Evolutionary conservation across 805 yeast genomes (phyloP).

Genomic region (Wickerhamiella siamensis): DNA sequence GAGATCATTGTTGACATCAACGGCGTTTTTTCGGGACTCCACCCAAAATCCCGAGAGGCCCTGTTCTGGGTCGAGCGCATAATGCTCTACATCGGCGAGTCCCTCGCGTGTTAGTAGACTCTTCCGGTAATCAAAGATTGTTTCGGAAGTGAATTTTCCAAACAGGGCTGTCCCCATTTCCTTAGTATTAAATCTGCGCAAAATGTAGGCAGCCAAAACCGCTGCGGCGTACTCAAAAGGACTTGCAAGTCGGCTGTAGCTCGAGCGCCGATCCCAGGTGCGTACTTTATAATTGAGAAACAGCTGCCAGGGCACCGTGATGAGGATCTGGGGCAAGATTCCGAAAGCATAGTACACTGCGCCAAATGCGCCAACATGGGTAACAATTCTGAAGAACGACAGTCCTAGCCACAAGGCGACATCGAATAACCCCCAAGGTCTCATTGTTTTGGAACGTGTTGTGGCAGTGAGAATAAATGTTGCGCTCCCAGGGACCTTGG

Average conservation of each 20-base stretch:
- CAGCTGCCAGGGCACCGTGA: slow-evolving; percentile 17
- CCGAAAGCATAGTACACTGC: slow-evolving; percentile 3
- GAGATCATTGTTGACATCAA: slow-evolving; percentile 25
- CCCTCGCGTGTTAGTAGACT: slow-evolving; percentile 22
- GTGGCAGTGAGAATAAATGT: no score
- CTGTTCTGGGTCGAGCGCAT: slow-evolving; percentile 15
- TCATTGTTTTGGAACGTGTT: slow-evolving; percentile 13
- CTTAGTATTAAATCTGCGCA: slow-evolving; percentile 15
- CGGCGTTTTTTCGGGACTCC: neutral
- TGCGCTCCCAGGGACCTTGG: no score
- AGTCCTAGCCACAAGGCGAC: slow-evolving; percentile 4
- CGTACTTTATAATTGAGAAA: slow-evolving; percentile 15
- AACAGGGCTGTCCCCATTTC: slow-evolving; percentile 16
- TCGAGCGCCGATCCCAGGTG: slow-evolving; percentile 17
- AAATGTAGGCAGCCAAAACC: slow-evolving; percentile 16
- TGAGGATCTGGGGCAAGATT: slow-evolving; percentile 1
- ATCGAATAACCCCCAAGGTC: slow-evolving; percentile 16
- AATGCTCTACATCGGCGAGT: slow-evolving; percentile 19
- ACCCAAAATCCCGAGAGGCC: neutral
- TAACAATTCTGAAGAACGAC: neutral
- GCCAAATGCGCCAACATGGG: slow-evolving; percentile 16
- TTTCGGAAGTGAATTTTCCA: slow-evolving; percentile 14
- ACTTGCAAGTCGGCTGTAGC: slow-evolving; percentile 15
- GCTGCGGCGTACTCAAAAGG: slow-evolving; percentile 18
- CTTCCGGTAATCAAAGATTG: slow-evolving; percentile 17